Conservation (phyloP, 2,329 filamentous ascomycete species). For the Coccinonectria pachysandricola region DNA sequence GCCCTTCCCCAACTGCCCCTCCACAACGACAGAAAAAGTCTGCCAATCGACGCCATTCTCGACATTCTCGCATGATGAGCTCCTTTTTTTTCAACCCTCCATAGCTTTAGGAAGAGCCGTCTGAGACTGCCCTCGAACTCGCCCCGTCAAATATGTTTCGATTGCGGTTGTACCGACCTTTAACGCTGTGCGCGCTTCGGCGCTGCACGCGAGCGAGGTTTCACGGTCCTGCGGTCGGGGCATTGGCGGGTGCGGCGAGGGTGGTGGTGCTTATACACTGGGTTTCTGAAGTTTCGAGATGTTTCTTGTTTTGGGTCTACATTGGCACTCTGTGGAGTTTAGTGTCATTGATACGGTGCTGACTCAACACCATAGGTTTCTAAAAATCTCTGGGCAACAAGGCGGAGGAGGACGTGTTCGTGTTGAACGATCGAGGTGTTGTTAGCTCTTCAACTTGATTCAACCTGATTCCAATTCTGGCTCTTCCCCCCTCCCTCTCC, state of each 20-base stretch:
- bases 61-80: constrained; percentile 33
- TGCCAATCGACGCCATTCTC: no score
- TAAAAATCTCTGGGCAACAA: no score
- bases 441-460: no score
- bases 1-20: no score
- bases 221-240: constrained; percentile 11
- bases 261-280: constrained; percentile 35
- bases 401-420: no score
- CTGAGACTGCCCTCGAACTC: constrained; percentile 28
- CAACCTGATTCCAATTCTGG: no score
- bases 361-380: constrained; percentile 11
- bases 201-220: constrained; percentile 24
- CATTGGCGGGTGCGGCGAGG: constrained; percentile 23
- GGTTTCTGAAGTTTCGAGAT: constrained; percentile 34
- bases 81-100: constrained; percentile 28
- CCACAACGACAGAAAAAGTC: no score
- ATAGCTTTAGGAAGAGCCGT: constrained; percentile 36
- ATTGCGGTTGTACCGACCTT: constrained; percentile 3
- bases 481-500: no score
- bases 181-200: constrained; percentile 16
- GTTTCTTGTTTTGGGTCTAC: no score
- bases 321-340: no score
- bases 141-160: constrained; percentile 10
- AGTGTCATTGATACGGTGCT: constrained; percentile 4
- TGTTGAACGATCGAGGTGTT: no score